phyloP scores from a whole-genome alignment of 305 asterid genomes.

The Andrographis paniculata region DNA sequence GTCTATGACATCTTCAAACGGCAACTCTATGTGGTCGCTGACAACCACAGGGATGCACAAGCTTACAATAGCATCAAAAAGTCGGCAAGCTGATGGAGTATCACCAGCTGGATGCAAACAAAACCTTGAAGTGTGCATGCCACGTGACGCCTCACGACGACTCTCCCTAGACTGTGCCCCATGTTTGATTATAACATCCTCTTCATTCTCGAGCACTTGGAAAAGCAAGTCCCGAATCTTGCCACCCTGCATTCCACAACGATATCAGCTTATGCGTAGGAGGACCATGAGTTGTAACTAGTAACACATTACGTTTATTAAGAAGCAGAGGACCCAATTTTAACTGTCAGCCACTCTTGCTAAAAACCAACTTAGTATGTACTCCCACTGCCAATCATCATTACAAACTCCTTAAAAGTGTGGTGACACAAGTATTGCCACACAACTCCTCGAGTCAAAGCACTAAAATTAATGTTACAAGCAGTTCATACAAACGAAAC shows the following conservation, averaged over 20 bases:
- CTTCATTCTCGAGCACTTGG: constrained; percentile 81
- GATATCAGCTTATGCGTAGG: constrained; percentile 10
- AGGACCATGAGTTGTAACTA: too few relatives aligned
- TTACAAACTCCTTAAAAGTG: constrained; percentile 3
- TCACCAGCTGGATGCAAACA: constrained; percentile 99
- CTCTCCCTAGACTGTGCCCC: constrained; percentile 96
- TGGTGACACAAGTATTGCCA: too few relatives aligned
- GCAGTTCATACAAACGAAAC: not conserved
- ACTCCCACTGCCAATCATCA: too few relatives aligned
- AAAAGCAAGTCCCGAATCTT: constrained; percentile 84
- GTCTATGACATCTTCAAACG: constrained; percentile 91
- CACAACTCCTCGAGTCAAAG: too few relatives aligned
- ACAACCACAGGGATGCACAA: constrained; percentile 85
- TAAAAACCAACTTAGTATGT: too few relatives aligned
- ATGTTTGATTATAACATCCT: constrained; percentile 71
- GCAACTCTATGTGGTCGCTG: constrained; percentile 87
- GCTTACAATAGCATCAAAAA: constrained; percentile 95
- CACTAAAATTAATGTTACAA: not conserved
- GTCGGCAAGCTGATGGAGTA: constrained; percentile 99
- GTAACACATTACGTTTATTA: too few relatives aligned
- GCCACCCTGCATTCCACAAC: constrained; percentile 60
- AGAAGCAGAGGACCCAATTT: too few relatives aligned
- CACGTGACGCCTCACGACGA: constrained; percentile 83
- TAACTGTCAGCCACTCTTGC: too few relatives aligned
- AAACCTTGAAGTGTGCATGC: constrained; percentile 88